Evolutionary conservation across 2,329 filamentous ascomycete species (phyloP).

Genomic region (Coccinonectria pachysandricola): DNA sequence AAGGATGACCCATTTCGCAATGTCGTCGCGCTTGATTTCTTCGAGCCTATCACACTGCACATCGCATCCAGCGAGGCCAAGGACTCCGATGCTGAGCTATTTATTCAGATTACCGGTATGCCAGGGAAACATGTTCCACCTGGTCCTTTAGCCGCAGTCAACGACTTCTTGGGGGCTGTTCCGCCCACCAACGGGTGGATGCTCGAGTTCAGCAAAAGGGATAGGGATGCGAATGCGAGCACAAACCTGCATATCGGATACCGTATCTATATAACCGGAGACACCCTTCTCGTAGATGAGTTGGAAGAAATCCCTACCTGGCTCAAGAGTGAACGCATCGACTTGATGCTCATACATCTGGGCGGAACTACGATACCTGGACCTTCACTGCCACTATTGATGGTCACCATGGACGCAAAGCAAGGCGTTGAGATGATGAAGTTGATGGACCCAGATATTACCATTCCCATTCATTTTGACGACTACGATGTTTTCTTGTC

Average conservation of each 20-base stretch:
- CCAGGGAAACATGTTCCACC: slow-evolving; percentile 52
- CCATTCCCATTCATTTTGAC: slow-evolving; percentile 55
- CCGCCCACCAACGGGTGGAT: slow-evolving; percentile 60
- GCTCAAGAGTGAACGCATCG: slow-evolving; percentile 43
- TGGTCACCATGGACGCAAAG: slow-evolving; percentile 60
- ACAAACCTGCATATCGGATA: slow-evolving; percentile 37
- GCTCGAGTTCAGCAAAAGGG: too few species aligned
- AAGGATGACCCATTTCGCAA: slow-evolving; percentile 40
- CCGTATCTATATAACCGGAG: slow-evolving; percentile 56
- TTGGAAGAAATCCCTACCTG: slow-evolving; percentile 48
- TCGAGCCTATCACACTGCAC: slow-evolving; percentile 36
- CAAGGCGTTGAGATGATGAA: slow-evolving; percentile 51
- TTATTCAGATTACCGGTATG: slow-evolving; percentile 46
- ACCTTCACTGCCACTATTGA: slow-evolving; percentile 46
- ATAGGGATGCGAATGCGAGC: slow-evolving; percentile 31
- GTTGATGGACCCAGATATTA: slow-evolving; percentile 49
- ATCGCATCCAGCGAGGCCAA: too few species aligned
- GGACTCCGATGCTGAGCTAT: slow-evolving; percentile 24
- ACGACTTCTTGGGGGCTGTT: slow-evolving; percentile 32
- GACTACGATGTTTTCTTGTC: slow-evolving; percentile 54
- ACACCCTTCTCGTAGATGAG: slow-evolving; percentile 47
- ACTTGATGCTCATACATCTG: slow-evolving; percentile 57
- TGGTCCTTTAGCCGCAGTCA: slow-evolving; percentile 26
- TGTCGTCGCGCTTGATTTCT: slow-evolving; percentile 46
- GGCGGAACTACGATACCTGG: slow-evolving; percentile 56